Evolutionary conservation across 176 grass and related monocot genomes (phyloP).

Genomic region (Dactylis glomerata): DNA sequence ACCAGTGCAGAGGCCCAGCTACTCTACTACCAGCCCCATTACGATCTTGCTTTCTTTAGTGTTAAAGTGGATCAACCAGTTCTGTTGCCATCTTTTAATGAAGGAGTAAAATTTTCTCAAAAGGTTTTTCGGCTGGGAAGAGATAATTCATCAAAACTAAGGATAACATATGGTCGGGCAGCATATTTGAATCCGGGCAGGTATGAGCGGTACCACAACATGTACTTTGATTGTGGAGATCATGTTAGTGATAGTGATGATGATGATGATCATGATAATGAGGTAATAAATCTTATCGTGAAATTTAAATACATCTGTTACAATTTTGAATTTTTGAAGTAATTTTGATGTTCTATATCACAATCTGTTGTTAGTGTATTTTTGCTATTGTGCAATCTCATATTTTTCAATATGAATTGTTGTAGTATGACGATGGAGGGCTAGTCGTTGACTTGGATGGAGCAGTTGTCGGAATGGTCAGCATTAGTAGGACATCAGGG

Average conservation of each 20-base stretch:
- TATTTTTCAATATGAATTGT: not conserved
- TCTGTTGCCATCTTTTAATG: not conserved
- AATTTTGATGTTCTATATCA: not conserved
- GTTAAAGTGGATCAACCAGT: not conserved
- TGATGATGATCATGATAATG: not conserved
- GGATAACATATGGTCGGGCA: not conserved
- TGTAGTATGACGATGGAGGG: not conserved
- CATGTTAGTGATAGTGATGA: not conserved
- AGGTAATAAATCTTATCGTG: not conserved
- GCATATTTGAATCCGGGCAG: not conserved
- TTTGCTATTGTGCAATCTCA: not conserved
- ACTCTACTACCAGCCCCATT: constrained; percentile 17
- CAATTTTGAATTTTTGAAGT: not conserved
- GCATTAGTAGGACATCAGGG: not conserved
- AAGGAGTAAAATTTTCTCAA: not conserved
- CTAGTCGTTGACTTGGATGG: not conserved
- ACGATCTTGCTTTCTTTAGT: not conserved
- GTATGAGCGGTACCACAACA: not conserved
- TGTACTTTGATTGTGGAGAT: not conserved
- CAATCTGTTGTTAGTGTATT: not conserved
- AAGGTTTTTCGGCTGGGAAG: not conserved
- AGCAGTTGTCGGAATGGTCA: not conserved
- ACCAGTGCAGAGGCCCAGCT: not conserved
- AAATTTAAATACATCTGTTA: not conserved
- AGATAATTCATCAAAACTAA: not conserved